These are phyloP conservation scores for Chalaropsis thielavioides DNA, from an alignment of 2,329 filamentous ascomycete genomes.

Conservation along the genomic window DNA sequence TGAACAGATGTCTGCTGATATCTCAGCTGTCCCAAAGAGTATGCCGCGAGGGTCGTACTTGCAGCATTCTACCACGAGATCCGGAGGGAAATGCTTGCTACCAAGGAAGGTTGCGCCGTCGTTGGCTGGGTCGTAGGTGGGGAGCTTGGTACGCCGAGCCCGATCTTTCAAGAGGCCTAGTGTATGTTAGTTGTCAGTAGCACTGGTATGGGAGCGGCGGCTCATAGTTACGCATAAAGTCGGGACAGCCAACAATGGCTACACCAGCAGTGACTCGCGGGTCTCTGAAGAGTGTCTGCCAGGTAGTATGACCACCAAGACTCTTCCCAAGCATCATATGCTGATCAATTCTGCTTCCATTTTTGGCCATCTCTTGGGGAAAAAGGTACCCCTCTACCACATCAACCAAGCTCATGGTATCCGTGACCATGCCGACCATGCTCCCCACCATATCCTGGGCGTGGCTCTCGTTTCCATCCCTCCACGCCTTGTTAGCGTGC, in stretches of 20 bases:
- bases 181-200: not conserved
- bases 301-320: conserved; percentile 74
- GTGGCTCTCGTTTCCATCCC: conserved; percentile 59
- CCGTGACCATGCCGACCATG: conserved; percentile 57
- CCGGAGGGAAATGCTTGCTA: conserved; percentile 58
- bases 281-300: conserved; percentile 70
- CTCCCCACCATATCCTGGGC: conserved; percentile 84
- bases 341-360: conserved; percentile 33
- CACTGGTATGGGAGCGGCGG: not conserved
- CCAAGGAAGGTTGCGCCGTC: conserved; percentile 55
- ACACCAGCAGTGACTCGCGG: conserved; percentile 64
- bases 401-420: conserved; percentile 62
- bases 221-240: conserved; percentile 51
- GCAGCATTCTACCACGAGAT: conserved; percentile 48
- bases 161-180: conserved; percentile 59
- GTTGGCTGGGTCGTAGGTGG: conserved; percentile 42
- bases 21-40: conserved; percentile 41
- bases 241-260: conserved; percentile 75
- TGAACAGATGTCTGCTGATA: conserved; percentile 28
- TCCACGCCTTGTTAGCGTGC: conserved; percentile 62
- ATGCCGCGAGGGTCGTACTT: conserved; percentile 62
- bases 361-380: conserved; percentile 28
- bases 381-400: conserved; percentile 65
- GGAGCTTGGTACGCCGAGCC: conserved; percentile 53
- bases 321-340: conserved; percentile 72